Evolutionary conservation across 2,329 filamentous ascomycete species (phyloP), one percentile per base, ranked within the genome.

Genomic region (Ophiostoma populinum): DNA sequence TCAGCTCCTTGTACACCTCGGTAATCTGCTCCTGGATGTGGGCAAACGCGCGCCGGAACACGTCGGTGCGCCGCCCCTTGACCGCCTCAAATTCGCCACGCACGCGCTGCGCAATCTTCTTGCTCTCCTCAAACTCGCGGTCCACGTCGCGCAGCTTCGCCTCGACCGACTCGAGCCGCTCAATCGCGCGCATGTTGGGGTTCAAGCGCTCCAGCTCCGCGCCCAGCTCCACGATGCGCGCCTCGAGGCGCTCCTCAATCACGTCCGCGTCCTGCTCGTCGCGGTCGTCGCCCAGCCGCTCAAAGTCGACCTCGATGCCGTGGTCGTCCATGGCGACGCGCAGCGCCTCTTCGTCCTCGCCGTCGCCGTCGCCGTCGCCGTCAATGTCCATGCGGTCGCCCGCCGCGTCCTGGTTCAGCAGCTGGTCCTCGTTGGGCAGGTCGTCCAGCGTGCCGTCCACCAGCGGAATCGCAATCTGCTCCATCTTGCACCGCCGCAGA

Each of bases 11-110:
- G 65, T 98, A 98, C 18, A 95, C 90, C 35, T 80, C 74, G 20
- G 75, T 78, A 47, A 98, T 95, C 53, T 94, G 85, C 47, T 93
- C 83, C 28, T 83, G 81, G 50, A 98, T 98, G 55, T 98, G 90
- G 15, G 70, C 67, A 58, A 94, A 95, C 10, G 90, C 90, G 53
- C 85, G 87, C 62, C 86, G 90, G 67, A 98, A 98, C 20, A 93
- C 70, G 43, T 92, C 81, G 43, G 79, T 82, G 37, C 90, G 79
- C 55, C 78, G 72, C 38, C 79, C 69, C 57, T 87, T 90, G 43
- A 93, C 67, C 15, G 73, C 64, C 47, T 82, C 78, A 50, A 95
- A 98, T 2, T 47, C 45, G 3, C 49, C 47, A 34, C 47, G 46
- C 20, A 49, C 47, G 12, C 46, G 45, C 33, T 77, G 77, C 37